phyloP scores from a whole-genome alignment of 805 yeast genomes.

The Scheffersomyces spartinae region DNA sequence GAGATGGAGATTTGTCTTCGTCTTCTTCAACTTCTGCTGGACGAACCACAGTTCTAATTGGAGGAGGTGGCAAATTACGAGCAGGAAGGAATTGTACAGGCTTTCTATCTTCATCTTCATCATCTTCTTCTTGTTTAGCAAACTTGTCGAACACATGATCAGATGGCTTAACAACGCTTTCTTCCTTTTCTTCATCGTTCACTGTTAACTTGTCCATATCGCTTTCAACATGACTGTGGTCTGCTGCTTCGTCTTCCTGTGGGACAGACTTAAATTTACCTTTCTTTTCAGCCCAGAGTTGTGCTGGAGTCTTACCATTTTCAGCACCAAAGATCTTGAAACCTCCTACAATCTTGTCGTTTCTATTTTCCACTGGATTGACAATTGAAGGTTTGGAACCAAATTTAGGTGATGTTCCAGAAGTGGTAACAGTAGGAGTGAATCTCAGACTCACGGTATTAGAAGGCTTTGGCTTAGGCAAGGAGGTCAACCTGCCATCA shows the following conservation, averaged over 20 bases:
- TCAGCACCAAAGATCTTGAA: conserved; percentile 51
- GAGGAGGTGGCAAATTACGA: conserved; percentile 12
- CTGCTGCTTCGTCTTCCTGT: conserved; percentile 7
- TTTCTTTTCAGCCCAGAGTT: conserved; percentile 86
- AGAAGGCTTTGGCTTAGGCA: conserved; percentile 52
- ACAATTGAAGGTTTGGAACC: conserved; percentile 24
- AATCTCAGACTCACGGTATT: conserved; percentile 41
- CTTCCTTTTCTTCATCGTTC: conserved; percentile 7
- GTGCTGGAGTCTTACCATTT: conserved; percentile 88
- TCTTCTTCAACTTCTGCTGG: conserved; percentile 3
- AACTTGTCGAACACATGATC: no score
- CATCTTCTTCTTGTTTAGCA: conserved; percentile 6
- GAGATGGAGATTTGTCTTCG: conserved; percentile 2
- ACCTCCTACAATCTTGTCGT: conserved; percentile 44
- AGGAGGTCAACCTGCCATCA: conserved; percentile 44
- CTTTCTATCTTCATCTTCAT: conserved; percentile 5
- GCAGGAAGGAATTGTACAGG: conserved; percentile 8
- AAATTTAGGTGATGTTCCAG: conserved; percentile 14
- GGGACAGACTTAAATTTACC: conserved; percentile 45
- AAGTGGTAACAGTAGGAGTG: conserved; percentile 20
- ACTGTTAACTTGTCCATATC: no score
- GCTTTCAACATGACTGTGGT: no score
- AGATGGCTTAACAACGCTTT: no score
- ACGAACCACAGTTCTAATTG: conserved; percentile 5
- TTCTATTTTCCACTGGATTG: conserved; percentile 14